Evolutionary conservation across 139 green algal species (phyloP).

Genomic region (Auxenochlorella pyrenoidosa): DNA sequence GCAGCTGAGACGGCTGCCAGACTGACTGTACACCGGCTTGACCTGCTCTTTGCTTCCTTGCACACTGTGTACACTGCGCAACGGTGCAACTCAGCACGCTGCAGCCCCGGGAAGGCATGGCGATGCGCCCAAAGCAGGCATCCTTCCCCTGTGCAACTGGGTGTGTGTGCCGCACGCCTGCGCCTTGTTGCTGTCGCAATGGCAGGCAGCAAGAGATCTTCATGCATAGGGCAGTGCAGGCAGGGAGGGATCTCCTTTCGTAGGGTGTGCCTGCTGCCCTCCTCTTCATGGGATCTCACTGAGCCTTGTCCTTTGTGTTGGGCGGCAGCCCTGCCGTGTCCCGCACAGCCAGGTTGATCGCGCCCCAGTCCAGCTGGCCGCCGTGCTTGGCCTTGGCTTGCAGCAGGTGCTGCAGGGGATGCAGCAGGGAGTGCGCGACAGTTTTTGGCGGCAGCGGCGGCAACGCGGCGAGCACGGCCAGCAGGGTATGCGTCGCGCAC

Average conservation of each 20-base stretch:
- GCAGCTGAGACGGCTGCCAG: not conserved
- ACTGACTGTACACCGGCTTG: not conserved
- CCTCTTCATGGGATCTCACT: too few relatives aligned
- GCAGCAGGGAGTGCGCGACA: not conserved
- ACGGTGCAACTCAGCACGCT: too few relatives aligned
- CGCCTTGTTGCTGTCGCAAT: too few relatives aligned
- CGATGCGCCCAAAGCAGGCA: too few relatives aligned
- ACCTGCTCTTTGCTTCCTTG: not conserved
- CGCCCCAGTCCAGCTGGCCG: constrained; percentile 38
- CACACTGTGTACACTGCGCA: not conserved
- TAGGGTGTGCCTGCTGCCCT: too few relatives aligned
- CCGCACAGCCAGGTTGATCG: constrained; percentile 24
- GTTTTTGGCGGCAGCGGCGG: not conserved
- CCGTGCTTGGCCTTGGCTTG: constrained; percentile 26
- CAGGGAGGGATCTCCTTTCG: too few relatives aligned
- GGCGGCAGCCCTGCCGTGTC: constrained; percentile 33
- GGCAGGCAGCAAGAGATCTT: too few relatives aligned
- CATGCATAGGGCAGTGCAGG: too few relatives aligned
- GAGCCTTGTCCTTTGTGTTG: constrained; percentile 1
- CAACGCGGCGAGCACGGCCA: not conserved
- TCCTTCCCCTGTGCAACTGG: too few relatives aligned
- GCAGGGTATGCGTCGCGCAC: not conserved
- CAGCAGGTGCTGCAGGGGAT: constrained; percentile 25
- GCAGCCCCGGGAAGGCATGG: too few relatives aligned
- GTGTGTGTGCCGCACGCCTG: too few relatives aligned